A percentile compares a stretch with the other conserved stretches of the same genome.
Evolutionary conservation across 1,284 basidiomycete species (phyloP).

Genomic region (Microbotryum scabiosae): DNA sequence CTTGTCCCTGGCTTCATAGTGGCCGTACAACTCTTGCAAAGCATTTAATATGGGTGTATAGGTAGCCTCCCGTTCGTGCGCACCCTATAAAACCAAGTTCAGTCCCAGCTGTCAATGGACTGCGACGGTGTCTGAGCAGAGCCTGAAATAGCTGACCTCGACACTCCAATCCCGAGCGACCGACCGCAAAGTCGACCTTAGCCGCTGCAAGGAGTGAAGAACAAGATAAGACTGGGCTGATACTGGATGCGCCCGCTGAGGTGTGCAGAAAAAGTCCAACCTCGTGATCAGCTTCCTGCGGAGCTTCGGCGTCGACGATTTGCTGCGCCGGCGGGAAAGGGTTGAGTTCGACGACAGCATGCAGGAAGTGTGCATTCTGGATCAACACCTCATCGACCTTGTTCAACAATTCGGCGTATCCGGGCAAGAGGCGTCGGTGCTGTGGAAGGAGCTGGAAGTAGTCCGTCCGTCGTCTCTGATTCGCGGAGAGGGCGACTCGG

Average conservation of each 20-base stretch:
- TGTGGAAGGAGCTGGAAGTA: slow-evolving; percentile 14
- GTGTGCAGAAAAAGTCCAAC: neutral
- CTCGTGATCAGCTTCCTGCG: slow-evolving; percentile 28
- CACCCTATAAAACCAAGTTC: slow-evolving; percentile 48
- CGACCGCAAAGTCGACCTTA: slow-evolving; percentile 79
- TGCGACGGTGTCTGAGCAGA: too few species aligned
- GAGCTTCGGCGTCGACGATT: slow-evolving; percentile 12
- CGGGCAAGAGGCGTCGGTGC: slow-evolving; percentile 18
- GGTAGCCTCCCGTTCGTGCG: slow-evolving; percentile 61
- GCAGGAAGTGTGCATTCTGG: slow-evolving; percentile 12
- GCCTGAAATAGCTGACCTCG: slow-evolving; percentile 48
- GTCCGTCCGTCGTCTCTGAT: slow-evolving; percentile 20
- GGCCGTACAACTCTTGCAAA: slow-evolving; percentile 55
- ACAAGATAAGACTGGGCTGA: neutral
- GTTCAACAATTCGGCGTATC: slow-evolving; percentile 10
- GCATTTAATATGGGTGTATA: slow-evolving; percentile 73
- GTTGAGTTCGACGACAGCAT: slow-evolving; percentile 13
- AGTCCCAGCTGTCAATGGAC: too few species aligned
- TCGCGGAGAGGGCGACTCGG: slow-evolving; percentile 6
- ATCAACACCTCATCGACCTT: slow-evolving; percentile 15
- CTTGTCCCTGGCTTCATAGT: slow-evolving; percentile 42
- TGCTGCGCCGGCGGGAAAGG: slow-evolving; percentile 21
- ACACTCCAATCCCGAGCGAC: slow-evolving; percentile 84
- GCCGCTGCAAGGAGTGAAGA: slow-evolving; percentile 55
- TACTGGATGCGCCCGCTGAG: too few species aligned